Percentiles rank a stretch among this genome's conserved stretches.
Conservation (phyloP, 1,139 yeast genomes). For the Arxiozyma bovina region DNA sequence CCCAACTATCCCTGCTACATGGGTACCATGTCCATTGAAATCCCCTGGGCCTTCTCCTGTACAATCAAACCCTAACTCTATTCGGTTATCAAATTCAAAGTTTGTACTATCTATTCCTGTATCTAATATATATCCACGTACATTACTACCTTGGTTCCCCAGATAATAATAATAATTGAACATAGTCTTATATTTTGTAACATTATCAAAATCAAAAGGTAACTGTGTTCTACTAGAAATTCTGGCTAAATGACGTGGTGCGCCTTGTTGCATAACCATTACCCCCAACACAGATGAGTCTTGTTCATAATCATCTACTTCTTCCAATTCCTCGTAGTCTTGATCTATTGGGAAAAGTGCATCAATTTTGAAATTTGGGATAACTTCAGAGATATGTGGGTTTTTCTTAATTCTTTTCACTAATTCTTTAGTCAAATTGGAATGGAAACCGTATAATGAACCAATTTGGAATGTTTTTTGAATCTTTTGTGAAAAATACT, state of each 20-base stretch:
- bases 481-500: constrained; percentile 10
- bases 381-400: constrained; percentile 48
- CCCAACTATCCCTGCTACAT: constrained; percentile 85
- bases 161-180: constrained; percentile 38
- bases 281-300: constrained; percentile 33
- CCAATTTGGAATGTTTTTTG: constrained; percentile 48
- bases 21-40: constrained; percentile 68
- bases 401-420: constrained; percentile 40
- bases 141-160: constrained; percentile 41
- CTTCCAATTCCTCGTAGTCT: constrained; percentile 8
- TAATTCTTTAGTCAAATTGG: constrained; percentile 44
- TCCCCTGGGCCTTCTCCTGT: constrained; percentile 58
- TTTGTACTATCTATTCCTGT: constrained; percentile 57
- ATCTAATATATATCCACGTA: constrained; percentile 72
- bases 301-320: constrained; percentile 20
- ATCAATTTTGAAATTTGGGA: constrained; percentile 47
- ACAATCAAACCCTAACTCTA: constrained; percentile 48
- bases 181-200: constrained; percentile 16
- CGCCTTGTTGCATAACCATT: constrained; percentile 26
- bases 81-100: constrained; percentile 62
- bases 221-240: constrained; percentile 44
- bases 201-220: constrained; percentile 23
- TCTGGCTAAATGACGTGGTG: constrained; percentile 65
- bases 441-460: constrained; percentile 54
- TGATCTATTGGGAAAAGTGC: constrained; percentile 31